A percentile compares a stretch with the other conserved stretches of the same genome.
phyloP scores from a whole-genome alignment of 257 asterid genomes.

The Capsicum rhomboideum region DNA sequence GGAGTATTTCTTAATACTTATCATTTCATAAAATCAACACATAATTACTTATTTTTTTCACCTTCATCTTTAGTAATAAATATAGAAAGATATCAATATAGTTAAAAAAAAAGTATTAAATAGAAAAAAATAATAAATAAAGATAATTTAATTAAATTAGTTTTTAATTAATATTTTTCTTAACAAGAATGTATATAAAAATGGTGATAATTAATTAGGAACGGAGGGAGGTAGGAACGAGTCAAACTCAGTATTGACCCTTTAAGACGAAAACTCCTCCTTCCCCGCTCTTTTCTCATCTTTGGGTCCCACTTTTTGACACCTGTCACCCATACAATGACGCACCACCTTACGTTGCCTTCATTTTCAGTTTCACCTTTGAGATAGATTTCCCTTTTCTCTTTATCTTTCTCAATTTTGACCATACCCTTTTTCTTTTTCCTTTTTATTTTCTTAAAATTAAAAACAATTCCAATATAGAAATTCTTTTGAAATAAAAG shows the following conservation, averaged over 20 bases:
- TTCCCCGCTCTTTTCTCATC: not conserved
- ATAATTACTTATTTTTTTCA: no score
- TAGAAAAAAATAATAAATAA: no score
- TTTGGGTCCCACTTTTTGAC: constrained; percentile 28
- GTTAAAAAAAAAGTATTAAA: no score
- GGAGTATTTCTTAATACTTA: no score
- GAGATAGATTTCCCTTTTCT: constrained; percentile 4
- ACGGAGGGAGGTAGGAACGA: no score
- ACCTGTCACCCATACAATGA: constrained; percentile 34
- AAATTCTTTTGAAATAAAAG: not conserved
- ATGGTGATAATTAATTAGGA: no score
- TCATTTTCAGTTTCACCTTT: constrained; percentile 9
- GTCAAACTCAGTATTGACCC: constrained; percentile 66
- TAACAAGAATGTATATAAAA: no score
- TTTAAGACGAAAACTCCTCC: constrained; percentile 48
- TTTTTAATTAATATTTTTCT: no score
- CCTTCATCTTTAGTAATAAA: no score
- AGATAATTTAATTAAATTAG: no score
- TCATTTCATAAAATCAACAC: no score
- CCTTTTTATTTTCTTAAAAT: not conserved
- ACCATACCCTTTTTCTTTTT: not conserved
- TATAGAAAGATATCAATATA: no score
- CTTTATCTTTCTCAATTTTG: not conserved
- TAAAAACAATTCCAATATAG: not conserved
- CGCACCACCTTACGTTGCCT: constrained; percentile 63